These are phyloP conservation scores for Trametes cingulata DNA, from an alignment of 768 basidiomycete species.

Conservation along the genomic window DNA sequence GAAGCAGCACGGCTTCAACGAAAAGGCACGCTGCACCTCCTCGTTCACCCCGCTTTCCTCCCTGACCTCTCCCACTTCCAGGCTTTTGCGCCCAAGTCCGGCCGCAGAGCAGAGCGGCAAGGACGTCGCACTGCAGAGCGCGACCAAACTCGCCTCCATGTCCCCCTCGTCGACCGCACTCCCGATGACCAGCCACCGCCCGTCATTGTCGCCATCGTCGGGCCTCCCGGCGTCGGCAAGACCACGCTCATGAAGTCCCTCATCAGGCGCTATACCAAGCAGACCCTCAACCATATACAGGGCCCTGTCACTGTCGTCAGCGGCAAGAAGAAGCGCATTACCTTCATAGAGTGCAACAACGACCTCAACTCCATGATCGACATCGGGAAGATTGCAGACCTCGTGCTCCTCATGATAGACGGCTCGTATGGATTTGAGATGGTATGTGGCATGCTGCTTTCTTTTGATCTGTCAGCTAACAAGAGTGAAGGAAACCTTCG, in stretches of 20 bases:
- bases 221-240: constrained; percentile 96
- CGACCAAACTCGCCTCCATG: constrained; percentile 93
- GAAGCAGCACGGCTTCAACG: constrained; percentile 80
- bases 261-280: constrained; percentile 90
- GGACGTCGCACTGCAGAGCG: constrained; percentile 89
- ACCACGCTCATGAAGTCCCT: constrained; percentile 91
- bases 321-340: constrained; percentile 91
- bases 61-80: constrained; percentile 29
- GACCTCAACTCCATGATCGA: constrained; percentile 99
- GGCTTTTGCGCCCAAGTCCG: constrained; percentile 95
- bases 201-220: constrained; percentile 91
- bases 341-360: constrained; percentile 96
- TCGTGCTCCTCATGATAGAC: constrained; percentile 96
- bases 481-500: constrained; percentile 84
- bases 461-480: constrained; percentile 5
- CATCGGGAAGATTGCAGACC: constrained; percentile 93
- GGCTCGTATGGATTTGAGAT: constrained; percentile 98
- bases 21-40: constrained; percentile 62
- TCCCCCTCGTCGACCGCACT: constrained; percentile 92
- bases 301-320: constrained; percentile 95
- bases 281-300: constrained; percentile 83
- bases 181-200: constrained; percentile 92
- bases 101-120: constrained; percentile 83
- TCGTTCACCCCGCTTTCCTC: constrained; percentile 1
- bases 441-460: constrained; percentile 49